Conservation (phyloP, 2,329 filamentous ascomycete species). For the Plenodomus tracheiphilus region DNA sequence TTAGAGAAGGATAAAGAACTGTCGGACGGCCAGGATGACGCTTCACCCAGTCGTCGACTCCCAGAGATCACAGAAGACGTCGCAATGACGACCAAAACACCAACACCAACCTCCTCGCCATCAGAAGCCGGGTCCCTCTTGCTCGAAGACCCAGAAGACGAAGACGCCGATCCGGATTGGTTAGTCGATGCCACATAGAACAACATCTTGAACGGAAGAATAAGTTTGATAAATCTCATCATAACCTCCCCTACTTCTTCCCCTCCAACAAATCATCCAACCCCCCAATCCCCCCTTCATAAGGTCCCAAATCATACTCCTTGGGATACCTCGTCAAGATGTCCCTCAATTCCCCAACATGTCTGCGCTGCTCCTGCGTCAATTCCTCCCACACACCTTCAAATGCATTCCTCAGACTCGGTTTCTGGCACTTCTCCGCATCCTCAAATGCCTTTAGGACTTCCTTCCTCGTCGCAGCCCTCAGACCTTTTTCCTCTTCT, state of each 20-base stretch:
- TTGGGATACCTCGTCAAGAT: constrained; percentile 83
- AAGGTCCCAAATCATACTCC: constrained; percentile 83
- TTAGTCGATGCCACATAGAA: constrained; percentile 41
- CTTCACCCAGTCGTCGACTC: not conserved
- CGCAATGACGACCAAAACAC: not conserved
- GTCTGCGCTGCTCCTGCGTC: constrained; percentile 74
- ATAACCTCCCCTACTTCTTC: constrained; percentile 11
- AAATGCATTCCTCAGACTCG: constrained; percentile 72
- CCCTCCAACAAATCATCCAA: constrained; percentile 49
- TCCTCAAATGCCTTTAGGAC: constrained; percentile 82
- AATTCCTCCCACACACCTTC: constrained; percentile 87
- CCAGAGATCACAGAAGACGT: not conserved
- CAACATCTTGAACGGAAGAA: no score
- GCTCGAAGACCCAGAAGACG: constrained; percentile 66
- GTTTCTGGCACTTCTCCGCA: constrained; percentile 81
- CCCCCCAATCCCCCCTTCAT: constrained; percentile 72
- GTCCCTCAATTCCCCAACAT: constrained; percentile 76
- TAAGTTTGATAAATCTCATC: not conserved
- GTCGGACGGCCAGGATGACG: no score
- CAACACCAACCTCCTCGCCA: constrained; percentile 16
- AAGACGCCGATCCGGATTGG: constrained; percentile 68
- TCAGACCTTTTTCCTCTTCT: constrained; percentile 72
- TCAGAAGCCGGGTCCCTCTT: constrained; percentile 55
- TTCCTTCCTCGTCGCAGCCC: constrained; percentile 69
- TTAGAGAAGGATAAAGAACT: no score